A percentile compares a stretch with the other conserved stretches of the same genome.
phyloP scores from a whole-genome alignment of 331 rosid species.

The Cucumis variabilis region DNA sequence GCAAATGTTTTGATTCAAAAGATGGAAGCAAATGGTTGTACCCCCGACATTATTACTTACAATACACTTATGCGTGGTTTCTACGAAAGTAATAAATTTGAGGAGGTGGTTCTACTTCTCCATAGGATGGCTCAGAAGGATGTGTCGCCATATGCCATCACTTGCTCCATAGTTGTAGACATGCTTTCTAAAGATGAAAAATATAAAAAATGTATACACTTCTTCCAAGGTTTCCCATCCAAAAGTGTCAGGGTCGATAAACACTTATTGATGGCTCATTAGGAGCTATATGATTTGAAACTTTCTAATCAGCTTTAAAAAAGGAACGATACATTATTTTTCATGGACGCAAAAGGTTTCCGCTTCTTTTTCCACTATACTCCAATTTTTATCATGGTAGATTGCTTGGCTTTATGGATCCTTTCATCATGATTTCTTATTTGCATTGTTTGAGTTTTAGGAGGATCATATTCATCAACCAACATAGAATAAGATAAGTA shows the following conservation, averaged over 20 bases:
- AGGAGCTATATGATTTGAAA: not conserved
- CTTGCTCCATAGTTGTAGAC: conserved; percentile 42
- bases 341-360: too few species aligned
- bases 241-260: not conserved
- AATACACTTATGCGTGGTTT: conserved; percentile 35
- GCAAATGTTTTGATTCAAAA: conserved; percentile 42
- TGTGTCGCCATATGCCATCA: conserved; percentile 32
- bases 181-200: conserved; percentile 42
- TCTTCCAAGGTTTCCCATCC: conserved; percentile 50
- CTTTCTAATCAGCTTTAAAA: too few species aligned
- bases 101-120: conserved; percentile 53
- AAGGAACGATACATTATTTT: too few species aligned
- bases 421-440: too few species aligned
- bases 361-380: too few species aligned
- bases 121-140: conserved; percentile 44
- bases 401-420: too few species aligned
- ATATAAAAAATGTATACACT: conserved; percentile 39
- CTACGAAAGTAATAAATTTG: conserved; percentile 36
- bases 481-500: too few species aligned
- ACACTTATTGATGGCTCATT: too few species aligned
- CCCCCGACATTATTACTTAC: conserved; percentile 9
- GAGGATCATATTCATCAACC: too few species aligned
- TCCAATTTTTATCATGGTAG: too few species aligned
- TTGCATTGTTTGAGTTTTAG: too few species aligned
- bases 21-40: conserved; percentile 31